phyloP scores from a whole-genome alignment of 768 basidiomycete species.

The Stropharia rugosoannulata region DNA sequence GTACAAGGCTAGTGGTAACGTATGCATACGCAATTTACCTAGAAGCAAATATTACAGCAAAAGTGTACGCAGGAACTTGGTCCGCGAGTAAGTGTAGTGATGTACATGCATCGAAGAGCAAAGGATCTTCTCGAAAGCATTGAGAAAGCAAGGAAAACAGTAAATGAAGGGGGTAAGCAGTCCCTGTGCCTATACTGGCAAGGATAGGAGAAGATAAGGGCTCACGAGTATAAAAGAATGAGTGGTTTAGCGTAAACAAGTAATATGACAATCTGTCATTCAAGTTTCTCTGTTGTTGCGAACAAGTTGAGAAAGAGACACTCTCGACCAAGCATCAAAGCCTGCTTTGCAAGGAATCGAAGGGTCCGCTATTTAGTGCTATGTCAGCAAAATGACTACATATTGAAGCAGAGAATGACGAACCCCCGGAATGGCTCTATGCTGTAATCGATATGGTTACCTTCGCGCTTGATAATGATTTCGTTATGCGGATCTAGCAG shows the following conservation, averaged over 20 bases:
- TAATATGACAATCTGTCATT: too few species aligned
- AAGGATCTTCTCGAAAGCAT: slow-evolving; percentile 7
- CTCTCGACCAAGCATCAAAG: too few species aligned
- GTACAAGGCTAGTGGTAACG: background rate
- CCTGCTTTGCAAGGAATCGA: too few species aligned
- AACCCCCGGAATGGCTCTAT: slow-evolving; percentile 28
- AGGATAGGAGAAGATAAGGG: slow-evolving; percentile 13
- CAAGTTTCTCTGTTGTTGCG: too few species aligned
- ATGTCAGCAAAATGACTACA: background rate
- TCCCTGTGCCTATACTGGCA: background rate
- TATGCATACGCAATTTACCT: slow-evolving; percentile 8
- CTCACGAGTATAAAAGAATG: background rate
- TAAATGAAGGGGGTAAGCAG: background rate
- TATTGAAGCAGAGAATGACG: background rate
- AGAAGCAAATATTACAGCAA: slow-evolving; percentile 5
- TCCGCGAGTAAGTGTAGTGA: slow-evolving; percentile 18
- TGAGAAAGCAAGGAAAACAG: slow-evolving; percentile 8
- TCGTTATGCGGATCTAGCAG: slow-evolving; percentile 32
- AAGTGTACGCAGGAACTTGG: slow-evolving; percentile 3
- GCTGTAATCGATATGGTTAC: slow-evolving; percentile 31
- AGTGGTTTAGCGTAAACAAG: too few species aligned
- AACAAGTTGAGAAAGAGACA: too few species aligned
- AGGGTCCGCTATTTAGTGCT: slow-evolving; percentile 9
- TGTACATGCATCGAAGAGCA: slow-evolving; percentile 9
- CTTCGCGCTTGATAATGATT: slow-evolving; percentile 37